Percentiles rank a stretch among this genome's conserved stretches.
These are phyloP conservation scores for Ophiostoma australiae DNA, from an alignment of 2,329 filamentous ascomycete genomes.

Conservation along the genomic window DNA sequence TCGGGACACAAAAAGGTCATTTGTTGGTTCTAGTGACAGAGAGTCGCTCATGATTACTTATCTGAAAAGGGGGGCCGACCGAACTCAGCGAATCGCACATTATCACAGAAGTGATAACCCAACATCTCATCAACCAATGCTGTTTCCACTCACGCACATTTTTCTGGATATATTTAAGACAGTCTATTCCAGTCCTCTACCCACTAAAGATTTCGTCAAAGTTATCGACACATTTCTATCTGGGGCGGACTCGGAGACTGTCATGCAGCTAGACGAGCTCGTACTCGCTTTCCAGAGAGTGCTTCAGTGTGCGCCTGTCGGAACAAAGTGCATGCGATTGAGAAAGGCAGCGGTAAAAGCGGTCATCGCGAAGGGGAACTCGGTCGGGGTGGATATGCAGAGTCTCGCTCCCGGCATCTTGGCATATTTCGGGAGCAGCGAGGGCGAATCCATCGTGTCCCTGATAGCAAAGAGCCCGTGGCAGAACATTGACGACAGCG, in stretches of 20 bases:
- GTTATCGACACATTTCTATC: neutral
- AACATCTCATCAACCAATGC: too few species aligned
- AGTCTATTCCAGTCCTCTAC: fast-evolving
- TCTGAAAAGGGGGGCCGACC: neutral
- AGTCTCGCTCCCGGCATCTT: neutral
- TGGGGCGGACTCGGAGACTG: neutral
- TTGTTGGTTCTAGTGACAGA: too few species aligned
- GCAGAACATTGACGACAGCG: neutral
- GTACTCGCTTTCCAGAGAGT: neutral
- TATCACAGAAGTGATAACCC: too few species aligned
- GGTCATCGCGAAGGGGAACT: neutral
- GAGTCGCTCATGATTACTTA: neutral
- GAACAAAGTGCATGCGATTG: fast-evolving
- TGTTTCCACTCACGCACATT: neutral
- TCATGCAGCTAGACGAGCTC: neutral
- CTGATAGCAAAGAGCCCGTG: neutral
- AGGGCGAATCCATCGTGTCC: neutral
- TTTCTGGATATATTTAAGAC: neutral
- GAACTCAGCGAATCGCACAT: neutral
- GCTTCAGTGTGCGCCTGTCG: too few species aligned
- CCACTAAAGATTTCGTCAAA: neutral
- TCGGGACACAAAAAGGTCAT: too few species aligned
- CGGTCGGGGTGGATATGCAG: neutral
- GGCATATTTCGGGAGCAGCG: neutral
- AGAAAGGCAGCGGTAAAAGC: neutral